A percentile compares a stretch with the other conserved stretches of the same genome.
Conservation (phyloP, 2,329 filamentous ascomycete species). For the Neobulgaria alba region DNA sequence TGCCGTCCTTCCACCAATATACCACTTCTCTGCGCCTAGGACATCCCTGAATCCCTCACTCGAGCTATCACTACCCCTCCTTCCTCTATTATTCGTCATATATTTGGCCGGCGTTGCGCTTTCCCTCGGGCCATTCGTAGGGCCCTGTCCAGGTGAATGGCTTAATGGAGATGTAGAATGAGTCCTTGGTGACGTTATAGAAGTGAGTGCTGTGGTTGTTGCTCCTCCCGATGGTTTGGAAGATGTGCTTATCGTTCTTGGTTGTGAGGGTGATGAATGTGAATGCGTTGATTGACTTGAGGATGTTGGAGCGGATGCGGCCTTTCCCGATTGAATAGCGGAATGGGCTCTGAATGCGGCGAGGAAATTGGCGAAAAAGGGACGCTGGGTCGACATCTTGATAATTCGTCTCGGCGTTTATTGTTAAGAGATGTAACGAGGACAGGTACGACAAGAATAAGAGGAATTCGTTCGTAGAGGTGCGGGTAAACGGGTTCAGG, state of each 20-base stretch:
- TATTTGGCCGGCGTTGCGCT: conserved; percentile 11
- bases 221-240: conserved; percentile 18
- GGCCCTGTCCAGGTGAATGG: conserved; percentile 13
- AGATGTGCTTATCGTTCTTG: conserved; percentile 24
- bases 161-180: conserved; percentile 22
- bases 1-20: conserved; percentile 69
- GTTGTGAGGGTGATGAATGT: conserved; percentile 19
- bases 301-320: conserved; percentile 14
- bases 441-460: too few species aligned
- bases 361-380: conserved; percentile 29
- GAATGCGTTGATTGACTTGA: conserved; percentile 1
- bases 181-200: conserved; percentile 24
- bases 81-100: conserved; percentile 11
- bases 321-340: conserved; percentile 20
- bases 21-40: conserved; percentile 68
- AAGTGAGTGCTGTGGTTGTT: conserved; percentile 22
- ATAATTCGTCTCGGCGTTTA: too few species aligned
- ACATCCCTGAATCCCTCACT: conserved; percentile 69
- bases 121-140: conserved; percentile 2
- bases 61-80: conserved; percentile 63
- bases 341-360: conserved; percentile 28
- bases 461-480: too few species aligned
- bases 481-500: too few species aligned
- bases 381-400: conserved; percentile 25
- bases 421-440: too few species aligned